Evolutionary conservation across 306 rosid genomes (phyloP).

Genomic region (Cucurbita argyrosperma): DNA sequence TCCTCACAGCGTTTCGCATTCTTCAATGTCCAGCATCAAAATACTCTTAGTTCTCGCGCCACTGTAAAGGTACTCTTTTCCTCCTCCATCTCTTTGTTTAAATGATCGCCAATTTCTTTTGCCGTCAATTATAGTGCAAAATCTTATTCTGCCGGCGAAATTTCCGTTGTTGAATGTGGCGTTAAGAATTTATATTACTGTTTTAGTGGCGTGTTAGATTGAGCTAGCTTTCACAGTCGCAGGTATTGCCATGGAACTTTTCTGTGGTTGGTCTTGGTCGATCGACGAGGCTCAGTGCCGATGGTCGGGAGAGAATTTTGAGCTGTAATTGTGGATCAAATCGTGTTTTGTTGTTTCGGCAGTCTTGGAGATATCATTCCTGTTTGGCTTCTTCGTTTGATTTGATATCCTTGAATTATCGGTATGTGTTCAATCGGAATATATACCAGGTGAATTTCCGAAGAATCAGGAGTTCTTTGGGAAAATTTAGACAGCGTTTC

Average conservation of each 20-base stretch:
- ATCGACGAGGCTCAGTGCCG: neutral
- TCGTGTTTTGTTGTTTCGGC: conserved; percentile 19
- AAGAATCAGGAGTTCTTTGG: conserved; percentile 19
- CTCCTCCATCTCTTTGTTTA: neutral
- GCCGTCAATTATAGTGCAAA: neutral
- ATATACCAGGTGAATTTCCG: conserved; percentile 16
- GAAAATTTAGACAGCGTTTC: conserved; percentile 22
- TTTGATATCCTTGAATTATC: conserved; percentile 23
- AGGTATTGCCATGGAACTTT: neutral
- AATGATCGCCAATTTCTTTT: neutral
- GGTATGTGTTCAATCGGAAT: conserved; percentile 15
- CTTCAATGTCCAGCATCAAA: conserved; percentile 4
- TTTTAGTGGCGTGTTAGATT: neutral
- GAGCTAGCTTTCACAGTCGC: neutral
- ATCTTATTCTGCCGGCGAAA: neutral
- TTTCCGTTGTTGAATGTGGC: neutral
- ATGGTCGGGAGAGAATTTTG: neutral
- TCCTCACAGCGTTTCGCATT: conserved; percentile 4
- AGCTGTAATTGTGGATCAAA: conserved; percentile 8
- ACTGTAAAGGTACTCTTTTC: conserved; percentile 23
- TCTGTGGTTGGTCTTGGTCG: neutral
- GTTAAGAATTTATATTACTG: neutral
- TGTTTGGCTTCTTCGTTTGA: conserved; percentile 11
- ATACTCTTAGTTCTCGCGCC: conserved; percentile 4
- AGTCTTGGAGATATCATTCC: conserved; percentile 14